Evolutionary conservation across 1,284 basidiomycete species (phyloP).

Genomic region (Malassezia japonica): DNA sequence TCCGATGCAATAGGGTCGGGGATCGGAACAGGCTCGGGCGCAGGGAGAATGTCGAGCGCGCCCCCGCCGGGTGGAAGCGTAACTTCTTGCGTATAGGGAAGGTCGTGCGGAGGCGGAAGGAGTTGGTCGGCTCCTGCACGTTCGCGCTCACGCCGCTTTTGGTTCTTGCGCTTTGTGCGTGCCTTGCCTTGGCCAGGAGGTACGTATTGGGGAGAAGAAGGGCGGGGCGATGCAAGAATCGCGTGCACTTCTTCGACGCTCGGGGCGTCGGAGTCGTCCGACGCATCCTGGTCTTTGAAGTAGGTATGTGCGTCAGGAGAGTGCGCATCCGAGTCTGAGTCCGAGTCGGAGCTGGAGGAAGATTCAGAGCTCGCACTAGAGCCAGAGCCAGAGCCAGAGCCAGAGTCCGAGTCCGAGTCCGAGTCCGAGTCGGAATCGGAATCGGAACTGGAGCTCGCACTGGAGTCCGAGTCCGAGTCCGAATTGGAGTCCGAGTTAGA

Average conservation of each 20-base stretch:
- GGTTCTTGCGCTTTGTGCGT: conserved; percentile 26
- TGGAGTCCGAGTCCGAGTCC: neutral
- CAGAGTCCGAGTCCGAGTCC: neutral
- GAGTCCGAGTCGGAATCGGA: conserved; percentile 8
- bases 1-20: too few relatives aligned
- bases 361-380: too few relatives aligned
- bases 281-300: conserved; percentile 4
- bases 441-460: neutral
- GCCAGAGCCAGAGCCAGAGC: too few relatives aligned
- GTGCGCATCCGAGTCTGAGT: too few relatives aligned
- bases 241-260: neutral
- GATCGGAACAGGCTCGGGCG: too few relatives aligned
- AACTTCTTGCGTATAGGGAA: too few relatives aligned
- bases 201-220: neutral
- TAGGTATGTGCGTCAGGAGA: too few relatives aligned
- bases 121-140: too few relatives aligned
- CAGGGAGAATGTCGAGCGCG: conserved; percentile 2
- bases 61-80: conserved; percentile 15
- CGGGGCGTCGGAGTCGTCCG: neutral
- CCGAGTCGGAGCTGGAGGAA: too few relatives aligned
- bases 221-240: too few relatives aligned
- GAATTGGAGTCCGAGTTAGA: conserved; percentile 7
- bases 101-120: too few relatives aligned
- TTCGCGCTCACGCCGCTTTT: conserved; percentile 21
- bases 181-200: conserved; percentile 26